Evolutionary conservation across 257 asterid species (phyloP), one percentile per base, ranked within the genome.

Genomic region (Agastache rugosa): DNA sequence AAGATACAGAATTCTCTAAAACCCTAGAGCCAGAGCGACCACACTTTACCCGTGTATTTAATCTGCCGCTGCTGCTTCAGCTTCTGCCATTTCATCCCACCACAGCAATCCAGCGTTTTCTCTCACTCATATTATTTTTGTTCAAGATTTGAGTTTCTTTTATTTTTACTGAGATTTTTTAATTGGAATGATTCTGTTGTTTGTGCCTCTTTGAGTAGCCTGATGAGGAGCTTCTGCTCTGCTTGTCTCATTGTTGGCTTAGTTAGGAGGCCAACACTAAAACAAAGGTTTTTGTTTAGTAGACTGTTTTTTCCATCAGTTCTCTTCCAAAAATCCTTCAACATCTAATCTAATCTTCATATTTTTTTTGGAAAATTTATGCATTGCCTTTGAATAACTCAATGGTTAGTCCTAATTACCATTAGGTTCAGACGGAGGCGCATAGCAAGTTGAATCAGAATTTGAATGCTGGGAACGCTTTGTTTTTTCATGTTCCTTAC

Each of bases 351-450:
- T 11, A 15, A 9, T 34, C 23, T 1, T 16, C 23, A 8, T 61
- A 0, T 0, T 8, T 34, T 61, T 35, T 20, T 45, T 4, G 0
- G 6, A 16, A 22, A 5, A 3, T 61, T 34, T 44, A 15, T 50
- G 5, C 14, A 1, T 23, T 5, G 84, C 86, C 84, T 45, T 79
- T 12, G 84, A 83, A 80, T 83, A 69, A 74, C 65, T 12, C 0
- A 19, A 58, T 55, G 79, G 62, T 35, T 41, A 3, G 35, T 61
- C 63, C 54, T n/a, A 15, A 34, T 63, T 68, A 25, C 54, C 79
- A 67, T 71, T 80, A 12, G 79, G 87, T 79, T 80, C 87, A 83
- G 87, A 83, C 87, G 73, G 82, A 35, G 87, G 82, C 84, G 54
- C 3, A 77, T 1, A 83, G 7, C 4, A 35, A 76, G 7, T 3